Evolutionary conservation across 208 protist species (phyloP).

Genomic region (Leishmania aethiopica): DNA sequence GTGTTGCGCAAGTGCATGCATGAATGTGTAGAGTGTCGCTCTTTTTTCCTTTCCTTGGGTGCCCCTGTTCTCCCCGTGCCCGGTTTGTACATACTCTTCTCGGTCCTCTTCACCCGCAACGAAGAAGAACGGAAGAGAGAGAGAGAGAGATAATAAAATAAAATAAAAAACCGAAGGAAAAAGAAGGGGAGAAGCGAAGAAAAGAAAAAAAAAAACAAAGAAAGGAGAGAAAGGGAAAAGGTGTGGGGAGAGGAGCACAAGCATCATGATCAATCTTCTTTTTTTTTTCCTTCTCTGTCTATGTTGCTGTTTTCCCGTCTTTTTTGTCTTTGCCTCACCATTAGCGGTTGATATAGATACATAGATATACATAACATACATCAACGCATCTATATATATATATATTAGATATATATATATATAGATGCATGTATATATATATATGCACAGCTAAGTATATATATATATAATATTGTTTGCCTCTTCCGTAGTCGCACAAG

Average conservation of each 20-base stretch:
- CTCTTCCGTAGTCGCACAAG: not conserved
- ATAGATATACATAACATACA: not conserved
- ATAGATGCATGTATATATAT: not conserved
- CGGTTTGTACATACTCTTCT: not conserved
- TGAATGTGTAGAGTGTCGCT: constrained; percentile 7
- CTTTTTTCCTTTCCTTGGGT: not conserved
- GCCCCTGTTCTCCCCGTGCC: not conserved
- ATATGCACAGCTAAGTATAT: not conserved
- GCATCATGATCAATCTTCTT: not conserved
- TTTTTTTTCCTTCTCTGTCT: not conserved
- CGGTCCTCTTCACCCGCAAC: not conserved
- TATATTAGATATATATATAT: not conserved
- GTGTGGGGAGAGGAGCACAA: not conserved
- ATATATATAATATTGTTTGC: not conserved
- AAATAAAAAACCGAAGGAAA: not conserved
- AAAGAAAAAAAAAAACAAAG: not conserved
- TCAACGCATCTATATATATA: too few relatives aligned
- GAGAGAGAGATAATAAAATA: not conserved
- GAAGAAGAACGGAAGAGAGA: not conserved
- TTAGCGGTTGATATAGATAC: not conserved
- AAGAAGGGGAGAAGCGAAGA: not conserved
- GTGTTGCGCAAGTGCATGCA: not conserved
- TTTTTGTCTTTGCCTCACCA: not conserved
- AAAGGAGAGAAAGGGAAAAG: not conserved
- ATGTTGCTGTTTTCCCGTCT: not conserved